Base-by-base conservation (phyloP, 148 eudicot genomes). In the Camellia japonica region DNA sequence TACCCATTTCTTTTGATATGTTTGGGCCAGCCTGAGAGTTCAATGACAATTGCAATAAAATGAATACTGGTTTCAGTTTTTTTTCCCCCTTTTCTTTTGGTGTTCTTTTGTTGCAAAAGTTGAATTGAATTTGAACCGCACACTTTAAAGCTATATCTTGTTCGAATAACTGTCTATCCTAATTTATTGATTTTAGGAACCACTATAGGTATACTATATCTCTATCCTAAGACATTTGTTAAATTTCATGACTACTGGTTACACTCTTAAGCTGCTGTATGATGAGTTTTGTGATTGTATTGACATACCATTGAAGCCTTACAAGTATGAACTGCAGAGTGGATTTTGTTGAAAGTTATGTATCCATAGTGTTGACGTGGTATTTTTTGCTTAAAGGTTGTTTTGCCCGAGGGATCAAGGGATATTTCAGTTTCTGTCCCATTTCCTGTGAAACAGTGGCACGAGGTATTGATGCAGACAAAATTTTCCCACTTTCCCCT, bases 341-440 rank as follows among this genome's bases (percentile, higher is more conserved):
- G 12, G 64, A 54, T 54, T 77, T 58, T 54, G 62, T 70, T 72
- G 1, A 44, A 7, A 15, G 7, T 60, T 71, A n/a, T 16, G 47
- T 77, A 30, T 47, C 19, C 14, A 43, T 20, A 54, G 54, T 58
- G 38, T 56, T 84, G 30, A 60, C n/a, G 7, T 72, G 12, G 38
- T 52, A 46, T 73, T 88, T 79, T 82, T 68, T 55, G 51, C 46
- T 75, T 86, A 81, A 90, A 96, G 99, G 89, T 94, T 85, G 94
- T 96, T 90, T 79, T 96, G 81, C 99, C 99, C 0, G 99, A 96
- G 86, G 99, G 99, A 15, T 96, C 99, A 65, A 85, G 80, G 62
- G 95, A 90, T 71, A 81, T 94, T 43, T 94, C 94, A 47, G 97
- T 86, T 82, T 90, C 97, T 67, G 88, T 83, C 81, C 98, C 99